Evolutionary conservation across 2,329 filamentous ascomycete genomes (phyloP), one percentile per base, ranked within the genome.

Genomic region (Fusarium buxicola): DNA sequence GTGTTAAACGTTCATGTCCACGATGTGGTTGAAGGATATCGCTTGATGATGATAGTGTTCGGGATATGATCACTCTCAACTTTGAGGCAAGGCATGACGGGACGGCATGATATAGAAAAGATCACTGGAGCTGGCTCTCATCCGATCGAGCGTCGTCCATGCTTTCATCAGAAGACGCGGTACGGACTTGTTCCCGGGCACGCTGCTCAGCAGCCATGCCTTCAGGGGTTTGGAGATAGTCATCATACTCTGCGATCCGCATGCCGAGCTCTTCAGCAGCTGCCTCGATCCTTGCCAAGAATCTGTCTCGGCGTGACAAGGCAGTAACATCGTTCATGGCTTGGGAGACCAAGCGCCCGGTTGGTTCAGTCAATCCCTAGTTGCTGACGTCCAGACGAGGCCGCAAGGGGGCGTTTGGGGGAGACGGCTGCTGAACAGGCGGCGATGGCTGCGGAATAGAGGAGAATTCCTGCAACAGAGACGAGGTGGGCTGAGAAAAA

Each of bases 261-360:
- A 84, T 76, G 7, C 82, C 84, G 28, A 87, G 77, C 72, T 86
- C 82, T 69, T 82, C 80, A 11, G 84, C 83, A 3, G 82, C 78
- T 38, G 81, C 76, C 63, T 87, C 83, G 49, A 87, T 80, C 63
- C 82, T 78, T 46, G 83, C 78, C 57, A 85, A 75, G 46, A 80
- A 75, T 5, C 84, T 77, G 2, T 79, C 76, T 46, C 77, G 76
- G 62, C 74, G 77, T 61, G 82, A 78, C 27, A 80, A 77, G 13
- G 68, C 65, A 25, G 79, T 77, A 18, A 81, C 78, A 47, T 83
- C 79, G 11, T 73, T 73, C 73, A 86, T 77, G 4, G 81, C 80
- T 55, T 79, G 76, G n/a, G 51, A 58, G 24, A 75, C 48, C 35
- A 75, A 32, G 24, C 47, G 65, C 12, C 58, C 54, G 16, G 72